Percentiles rank a stretch among this genome's conserved stretches.
Evolutionary conservation across 179 eudicot species (phyloP).

Genomic region (Corrigiola litoralis): DNA sequence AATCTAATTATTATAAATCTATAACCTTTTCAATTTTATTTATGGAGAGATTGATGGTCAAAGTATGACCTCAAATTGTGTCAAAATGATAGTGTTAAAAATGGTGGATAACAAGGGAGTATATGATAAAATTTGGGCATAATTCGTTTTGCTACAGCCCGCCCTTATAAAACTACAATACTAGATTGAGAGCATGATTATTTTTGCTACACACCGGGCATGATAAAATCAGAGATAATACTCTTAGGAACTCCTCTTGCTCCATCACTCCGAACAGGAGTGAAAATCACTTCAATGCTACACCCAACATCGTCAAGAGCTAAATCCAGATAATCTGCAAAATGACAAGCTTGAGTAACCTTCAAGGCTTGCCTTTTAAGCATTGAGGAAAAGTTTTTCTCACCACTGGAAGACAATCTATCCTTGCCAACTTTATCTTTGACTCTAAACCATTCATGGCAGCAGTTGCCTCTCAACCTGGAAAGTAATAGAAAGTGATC

Average conservation of each 20-base stretch:
- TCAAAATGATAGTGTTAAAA: no score
- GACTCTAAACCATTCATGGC: conserved; percentile 78
- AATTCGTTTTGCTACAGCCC: no score
- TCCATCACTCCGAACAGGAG: conserved; percentile 86
- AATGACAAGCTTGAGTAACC: conserved; percentile 15
- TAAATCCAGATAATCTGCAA: conserved; percentile 66
- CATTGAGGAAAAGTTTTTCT: conserved; percentile 5
- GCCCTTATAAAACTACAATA: no score
- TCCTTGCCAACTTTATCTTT: conserved; percentile 52
- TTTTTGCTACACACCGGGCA: conserved; percentile 56
- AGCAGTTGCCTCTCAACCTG: conserved; percentile 80
- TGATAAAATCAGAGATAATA: conserved; percentile 48
- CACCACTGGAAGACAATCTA: conserved; percentile 61
- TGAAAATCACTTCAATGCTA: conserved; percentile 59
- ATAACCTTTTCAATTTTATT: no score
- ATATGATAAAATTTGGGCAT: no score
- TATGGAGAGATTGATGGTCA: no score
- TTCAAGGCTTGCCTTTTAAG: neutral
- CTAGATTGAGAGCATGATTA: neutral
- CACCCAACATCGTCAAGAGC: conserved; percentile 72
- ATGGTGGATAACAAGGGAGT: no score
- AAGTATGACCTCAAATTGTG: no score
- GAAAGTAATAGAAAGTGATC: conserved; percentile 14
- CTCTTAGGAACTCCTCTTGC: conserved; percentile 47
- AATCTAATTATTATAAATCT: no score